phyloP scores from a whole-genome alignment of 225 moss, liverwort and hornwort species.

The Straminergon stramineum region DNA sequence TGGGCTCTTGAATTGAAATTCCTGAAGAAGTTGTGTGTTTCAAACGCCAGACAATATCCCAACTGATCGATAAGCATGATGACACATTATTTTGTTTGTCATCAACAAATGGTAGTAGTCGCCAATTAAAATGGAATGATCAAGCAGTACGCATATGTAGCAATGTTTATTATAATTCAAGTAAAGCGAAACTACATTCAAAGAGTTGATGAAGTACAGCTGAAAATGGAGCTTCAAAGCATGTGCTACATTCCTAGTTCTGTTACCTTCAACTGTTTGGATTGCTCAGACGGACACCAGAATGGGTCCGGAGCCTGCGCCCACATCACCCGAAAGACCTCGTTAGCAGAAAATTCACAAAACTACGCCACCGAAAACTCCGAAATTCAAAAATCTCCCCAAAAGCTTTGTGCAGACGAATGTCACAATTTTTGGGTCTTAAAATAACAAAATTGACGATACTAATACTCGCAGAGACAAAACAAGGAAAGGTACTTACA shows the following conservation, averaged over 20 bases:
- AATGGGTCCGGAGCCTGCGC: neutral
- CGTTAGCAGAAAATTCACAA: neutral
- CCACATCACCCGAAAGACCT: neutral
- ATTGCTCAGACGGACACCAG: neutral
- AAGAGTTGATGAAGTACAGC: neutral
- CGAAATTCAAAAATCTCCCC: neutral
- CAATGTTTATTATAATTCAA: neutral
- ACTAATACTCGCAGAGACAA: neutral
- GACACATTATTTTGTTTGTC: neutral
- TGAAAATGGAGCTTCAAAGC: neutral
- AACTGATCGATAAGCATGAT: neutral
- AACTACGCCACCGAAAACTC: neutral
- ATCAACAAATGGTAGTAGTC: neutral
- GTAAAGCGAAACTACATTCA: neutral
- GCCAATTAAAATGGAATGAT: neutral
- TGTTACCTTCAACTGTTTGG: neutral
- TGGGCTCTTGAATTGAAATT: neutral
- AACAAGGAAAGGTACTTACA: conserved; percentile 6
- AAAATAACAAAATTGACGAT: neutral
- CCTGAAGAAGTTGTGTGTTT: neutral
- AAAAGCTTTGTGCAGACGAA: no score
- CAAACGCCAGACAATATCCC: neutral
- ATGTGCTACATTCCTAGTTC: neutral
- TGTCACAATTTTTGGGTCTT: neutral
- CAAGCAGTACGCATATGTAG: neutral